Evolutionary conservation across 2,329 filamentous ascomycete species (phyloP).

Genomic region (Venturia nashicola): DNA sequence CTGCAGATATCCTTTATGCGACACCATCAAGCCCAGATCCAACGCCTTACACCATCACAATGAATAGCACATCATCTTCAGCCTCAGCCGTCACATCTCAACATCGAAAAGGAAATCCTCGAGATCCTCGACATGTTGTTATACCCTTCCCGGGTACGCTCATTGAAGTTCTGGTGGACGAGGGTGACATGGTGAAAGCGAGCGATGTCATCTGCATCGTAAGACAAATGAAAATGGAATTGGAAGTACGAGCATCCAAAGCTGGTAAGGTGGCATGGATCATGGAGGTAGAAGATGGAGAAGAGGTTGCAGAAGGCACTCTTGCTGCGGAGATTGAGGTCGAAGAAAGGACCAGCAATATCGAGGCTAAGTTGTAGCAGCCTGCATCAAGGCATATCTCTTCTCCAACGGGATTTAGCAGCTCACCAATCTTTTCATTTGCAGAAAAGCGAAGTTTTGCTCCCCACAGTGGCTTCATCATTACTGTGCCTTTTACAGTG

Average conservation of each 20-base stretch:
- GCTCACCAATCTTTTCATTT: background rate
- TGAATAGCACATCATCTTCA: constrained; percentile 31
- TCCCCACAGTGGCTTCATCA: too few relatives aligned
- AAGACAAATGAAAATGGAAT: constrained; percentile 58
- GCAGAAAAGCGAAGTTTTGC: background rate
- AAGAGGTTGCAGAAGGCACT: constrained; percentile 44
- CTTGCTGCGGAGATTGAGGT: constrained; percentile 37
- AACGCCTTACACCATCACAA: constrained; percentile 31
- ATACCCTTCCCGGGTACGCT: constrained; percentile 47
- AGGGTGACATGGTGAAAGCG: constrained; percentile 39
- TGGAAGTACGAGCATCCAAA: constrained; percentile 44
- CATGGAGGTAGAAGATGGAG: constrained; percentile 39
- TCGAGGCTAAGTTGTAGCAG: background rate
- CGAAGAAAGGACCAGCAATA: constrained; percentile 10
- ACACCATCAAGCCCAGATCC: constrained; percentile 22
- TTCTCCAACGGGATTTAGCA: background rate
- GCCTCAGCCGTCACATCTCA: constrained; percentile 26
- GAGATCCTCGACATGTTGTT: constrained; percentile 39
- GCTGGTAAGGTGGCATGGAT: constrained; percentile 39
- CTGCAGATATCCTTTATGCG: constrained; percentile 41
- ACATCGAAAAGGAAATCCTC: constrained; percentile 38
- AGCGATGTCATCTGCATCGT: constrained; percentile 47
- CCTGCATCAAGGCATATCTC: background rate
- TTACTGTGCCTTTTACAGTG: too few relatives aligned
- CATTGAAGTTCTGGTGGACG: constrained; percentile 45